Evolutionary conservation across 768 basidiomycete species (phyloP), one percentile per base, ranked within the genome.

Genomic region (Xerocomellus chrysenteron): DNA sequence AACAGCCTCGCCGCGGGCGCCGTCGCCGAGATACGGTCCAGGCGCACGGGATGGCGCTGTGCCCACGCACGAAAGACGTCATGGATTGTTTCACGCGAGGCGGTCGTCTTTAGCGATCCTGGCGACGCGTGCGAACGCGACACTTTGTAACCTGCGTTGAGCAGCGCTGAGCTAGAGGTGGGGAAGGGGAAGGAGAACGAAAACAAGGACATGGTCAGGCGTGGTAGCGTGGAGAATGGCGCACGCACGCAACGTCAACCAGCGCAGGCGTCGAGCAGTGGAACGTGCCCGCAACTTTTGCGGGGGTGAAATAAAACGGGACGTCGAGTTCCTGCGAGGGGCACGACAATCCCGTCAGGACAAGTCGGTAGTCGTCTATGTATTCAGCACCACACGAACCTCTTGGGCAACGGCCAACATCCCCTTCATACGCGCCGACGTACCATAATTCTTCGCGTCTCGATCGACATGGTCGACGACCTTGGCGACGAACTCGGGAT

Each of bases 321-420:
- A 74, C 71, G 28, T 82, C 73, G 13, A 93, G 73, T 75, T 96
- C 93, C 92, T 96, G 14, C 6, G 14, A 44, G 6, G 12, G 5
- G 11, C 12, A 24, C 8, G 2, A 13, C 0, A 32, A 50, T 17
- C 2, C 19, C 21, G 21, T 63, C 41, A 50, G 37, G 12, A 58
- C 36, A n/a, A 8, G 4, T 32, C 17, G 9, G 8, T 11, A 12
- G n/a, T n/a, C n/a, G n/a, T n/a, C n/a, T n/a, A n/a, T n/a, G n/a
- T n/a, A n/a, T n/a, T n/a, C n/a, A n/a, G n/a, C n/a, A n/a, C n/a
- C 4, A 16, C n/a, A 71, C 82, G 41, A 45, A 90, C 96, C 77
- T 96, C 89, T 71, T 86, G 83, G 1, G 95, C 94, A 3, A 97
- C 81, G 8, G 88, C 86, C 45, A 98, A 75, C 97, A 99, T 98